Evolutionary conservation across 2,329 filamentous ascomycete genomes (phyloP), one percentile per base, ranked within the genome.

Genomic region (Drechslera avenae): DNA sequence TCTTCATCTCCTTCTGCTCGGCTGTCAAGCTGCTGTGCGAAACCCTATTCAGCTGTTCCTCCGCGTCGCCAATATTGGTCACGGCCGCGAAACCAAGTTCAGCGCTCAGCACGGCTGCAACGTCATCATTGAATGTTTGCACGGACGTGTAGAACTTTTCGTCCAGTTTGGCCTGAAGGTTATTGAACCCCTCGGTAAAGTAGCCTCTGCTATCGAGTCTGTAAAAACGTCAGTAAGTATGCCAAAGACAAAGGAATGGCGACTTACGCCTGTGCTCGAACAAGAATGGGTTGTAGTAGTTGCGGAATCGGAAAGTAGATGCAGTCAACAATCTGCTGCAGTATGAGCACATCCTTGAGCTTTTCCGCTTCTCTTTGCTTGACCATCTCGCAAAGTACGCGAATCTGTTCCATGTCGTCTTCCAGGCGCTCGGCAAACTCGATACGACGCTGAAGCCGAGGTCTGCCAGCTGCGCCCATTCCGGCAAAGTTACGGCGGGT

Each of bases 401-500:
- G 86, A 50, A 97, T 80, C 66, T 86, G 85, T 56, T 89, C 86
- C 54, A 99, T 84, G 68, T 97, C 92, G 49, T 82, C 78, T 49
- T 91, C 79, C 9, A 96, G 78, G 34, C 80, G 82, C 60, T 92
- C 83, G 6, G 91, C 91, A 71, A 99, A 99, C 56, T 93, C 89
- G 60, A 97, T 92, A 36, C 94, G 86, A 50, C 91, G 83, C 42
- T 87, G 81, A 23, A 99, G 80, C 40, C 91, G 84, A 19, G 88
- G 83, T 64, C 87, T 86, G 46, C 94, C 94, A 39, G 86, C 86
- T 33, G 89, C 86, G 5, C 94, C 94, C 90, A 97, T 96, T 31
- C 89, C 88, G n/a, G 89, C 89, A 74, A 97, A 99, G 73, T 97
- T 93, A 52, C 94, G 88, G 44, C 94, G 84, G 2, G 94, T 97